Evolutionary conservation across 164 flowering plant genomes (phyloP), one percentile per base, ranked within the genome.

Genomic region (Warburgia ugandensis): DNA sequence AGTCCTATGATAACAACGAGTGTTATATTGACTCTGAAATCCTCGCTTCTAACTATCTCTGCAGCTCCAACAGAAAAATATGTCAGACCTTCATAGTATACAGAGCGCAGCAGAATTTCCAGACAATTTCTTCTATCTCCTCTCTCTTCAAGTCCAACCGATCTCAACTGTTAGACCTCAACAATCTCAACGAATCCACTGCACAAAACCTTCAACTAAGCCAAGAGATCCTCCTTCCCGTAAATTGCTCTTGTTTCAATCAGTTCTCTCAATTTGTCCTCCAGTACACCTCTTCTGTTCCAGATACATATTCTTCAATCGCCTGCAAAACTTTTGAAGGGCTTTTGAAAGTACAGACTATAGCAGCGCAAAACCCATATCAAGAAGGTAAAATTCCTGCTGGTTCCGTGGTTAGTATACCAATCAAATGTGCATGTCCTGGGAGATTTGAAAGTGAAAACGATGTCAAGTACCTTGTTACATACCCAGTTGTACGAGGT

Each of bases 401-500:
- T 12, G 44, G 26, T 47, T 50, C 43, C 23, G 35, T n/a, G 35
- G 17, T 71, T 48, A 48, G 20, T 19, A 71, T 78, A 23, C 79
- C 80, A 4, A 27, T 77, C 13, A 56, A 55, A 55, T 78, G 83
- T 37, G 79, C 83, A 2, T 78, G 83, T 58, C 79, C 78, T 17
- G 60, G 45, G 29, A 12, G n/a, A 37, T 1, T 14, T 39, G 52
- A 43, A 1, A 46, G 10, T 2, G 30, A 31, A 2, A 54, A 33
- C 26, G 65, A 71, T 11, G 45, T 68, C 1, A 42, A 66, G 48
- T 71, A 60, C 60, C 69, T 78, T 17, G 71, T 78, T n/a, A 75
- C 80, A 17, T 78, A 78, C 51, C 78, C 80, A 22, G 23, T 78
- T 22, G 33, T 60, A 7, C 55, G 52, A 36, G 45, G 41, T 5